Conservation (phyloP, 352 stramenopile species). For the Globisporangium solare region DNA sequence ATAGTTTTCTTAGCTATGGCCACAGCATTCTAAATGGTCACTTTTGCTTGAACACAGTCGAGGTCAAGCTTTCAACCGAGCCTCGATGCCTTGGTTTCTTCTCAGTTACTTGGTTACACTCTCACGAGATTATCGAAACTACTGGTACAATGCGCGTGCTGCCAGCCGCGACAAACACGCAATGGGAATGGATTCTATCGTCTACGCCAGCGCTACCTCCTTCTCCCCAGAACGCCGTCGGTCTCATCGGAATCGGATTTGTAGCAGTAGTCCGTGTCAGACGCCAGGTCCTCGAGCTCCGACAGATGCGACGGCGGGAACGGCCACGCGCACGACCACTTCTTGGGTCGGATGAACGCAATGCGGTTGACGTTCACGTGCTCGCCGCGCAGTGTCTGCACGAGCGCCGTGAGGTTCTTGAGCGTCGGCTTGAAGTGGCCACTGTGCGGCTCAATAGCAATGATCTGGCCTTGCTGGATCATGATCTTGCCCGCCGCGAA, state of each 20-base stretch:
- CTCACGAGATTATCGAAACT: no score
- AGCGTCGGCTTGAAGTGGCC: constrained; percentile 70
- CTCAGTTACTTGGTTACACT: no score
- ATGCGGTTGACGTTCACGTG: constrained; percentile 38
- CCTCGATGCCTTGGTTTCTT: no score
- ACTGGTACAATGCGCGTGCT: no score
- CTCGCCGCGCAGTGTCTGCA: constrained; percentile 27
- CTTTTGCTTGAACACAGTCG: no score
- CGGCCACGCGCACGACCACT: constrained; percentile 60
- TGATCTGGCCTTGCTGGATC: constrained; percentile 47
- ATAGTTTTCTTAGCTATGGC: no score
- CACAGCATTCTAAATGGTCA: no score
- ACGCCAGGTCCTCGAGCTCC: constrained; percentile 41
- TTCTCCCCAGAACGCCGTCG: no score
- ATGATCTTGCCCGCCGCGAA: constrained; percentile 63
- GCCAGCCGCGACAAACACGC: no score
- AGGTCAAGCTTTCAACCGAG: no score
- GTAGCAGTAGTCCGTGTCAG: constrained; percentile 40
- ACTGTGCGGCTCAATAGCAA: constrained; percentile 66
- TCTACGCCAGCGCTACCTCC: no score
- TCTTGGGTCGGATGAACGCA: constrained; percentile 62
- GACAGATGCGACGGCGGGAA: constrained; percentile 27
- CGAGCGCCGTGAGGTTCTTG: constrained; percentile 41
- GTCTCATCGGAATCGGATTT: constrained; percentile 34
- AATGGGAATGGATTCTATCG: no score